phyloP scores from a whole-genome alignment of 345 rosid genomes.

The Sonneratia alba region DNA sequence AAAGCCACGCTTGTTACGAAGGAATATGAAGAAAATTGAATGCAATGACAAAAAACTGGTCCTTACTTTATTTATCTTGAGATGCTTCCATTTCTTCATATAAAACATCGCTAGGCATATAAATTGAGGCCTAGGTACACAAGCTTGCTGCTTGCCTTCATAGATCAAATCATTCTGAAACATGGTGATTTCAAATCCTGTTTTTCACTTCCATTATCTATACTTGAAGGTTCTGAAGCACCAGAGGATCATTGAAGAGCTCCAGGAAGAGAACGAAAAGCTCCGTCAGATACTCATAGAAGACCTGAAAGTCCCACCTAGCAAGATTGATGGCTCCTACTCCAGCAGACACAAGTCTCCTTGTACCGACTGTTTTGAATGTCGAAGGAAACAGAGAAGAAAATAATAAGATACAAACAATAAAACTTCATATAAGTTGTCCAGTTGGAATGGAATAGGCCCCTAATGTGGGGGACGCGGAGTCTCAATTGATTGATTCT shows the following conservation, averaged over 20 bases:
- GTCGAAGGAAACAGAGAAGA: conserved; percentile 84
- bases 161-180: background rate
- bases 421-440: conserved; percentile 1
- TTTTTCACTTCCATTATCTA: background rate
- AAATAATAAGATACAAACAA: conserved; percentile 15
- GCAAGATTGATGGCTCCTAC: conserved; percentile 44
- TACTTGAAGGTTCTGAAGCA: conserved; percentile 39
- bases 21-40: background rate
- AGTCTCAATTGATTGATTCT: background rate
- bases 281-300: conserved; percentile 59
- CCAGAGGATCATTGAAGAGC: conserved; percentile 65
- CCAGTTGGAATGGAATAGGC: background rate
- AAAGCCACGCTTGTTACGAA: background rate
- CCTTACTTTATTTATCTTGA: background rate
- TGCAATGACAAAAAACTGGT: background rate
- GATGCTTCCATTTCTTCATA: background rate
- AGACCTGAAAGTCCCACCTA: conserved; percentile 68
- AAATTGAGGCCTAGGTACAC: background rate
- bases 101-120: background rate
- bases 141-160: background rate
- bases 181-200: background rate
- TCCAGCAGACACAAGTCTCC: conserved; percentile 28
- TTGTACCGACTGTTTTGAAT: conserved; percentile 70
- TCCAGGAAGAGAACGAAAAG: conserved; percentile 71
- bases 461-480: background rate